These are phyloP conservation scores for Trametes sp. DNA, from an alignment of 1,284 basidiomycete species.

Conservation along the genomic window DNA sequence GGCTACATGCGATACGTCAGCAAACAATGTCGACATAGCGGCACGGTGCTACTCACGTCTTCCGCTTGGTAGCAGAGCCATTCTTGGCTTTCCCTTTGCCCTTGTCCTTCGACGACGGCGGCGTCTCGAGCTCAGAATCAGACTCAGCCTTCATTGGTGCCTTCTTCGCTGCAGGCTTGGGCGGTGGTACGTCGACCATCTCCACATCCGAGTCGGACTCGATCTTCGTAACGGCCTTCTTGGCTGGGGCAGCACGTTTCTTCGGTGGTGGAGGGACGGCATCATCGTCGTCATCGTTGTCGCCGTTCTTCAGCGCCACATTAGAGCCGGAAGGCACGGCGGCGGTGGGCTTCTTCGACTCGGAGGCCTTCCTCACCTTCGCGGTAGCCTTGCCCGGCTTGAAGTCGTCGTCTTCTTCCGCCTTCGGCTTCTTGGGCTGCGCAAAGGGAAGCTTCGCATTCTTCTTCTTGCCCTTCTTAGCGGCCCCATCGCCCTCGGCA, in stretches of 20 bases:
- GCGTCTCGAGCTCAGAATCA: constrained; percentile 39
- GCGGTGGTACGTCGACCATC: constrained; percentile 36
- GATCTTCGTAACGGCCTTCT: constrained; percentile 40
- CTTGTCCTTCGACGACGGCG: constrained; percentile 42
- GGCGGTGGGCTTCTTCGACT: constrained; percentile 40
- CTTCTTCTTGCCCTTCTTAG: constrained; percentile 76
- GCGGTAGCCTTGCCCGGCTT: constrained; percentile 71
- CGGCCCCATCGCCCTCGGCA: constrained; percentile 50
- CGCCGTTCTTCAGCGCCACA: constrained; percentile 40
- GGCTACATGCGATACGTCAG: constrained; percentile 32
- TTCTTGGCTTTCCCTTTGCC: constrained; percentile 48
- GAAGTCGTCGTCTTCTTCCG: constrained; percentile 73
- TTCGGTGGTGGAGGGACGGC: constrained; percentile 38
- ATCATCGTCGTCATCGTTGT: constrained; percentile 33
- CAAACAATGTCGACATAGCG: constrained; percentile 7
- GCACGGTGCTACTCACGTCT: constrained; percentile 50
- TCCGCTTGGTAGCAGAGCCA: constrained; percentile 53
- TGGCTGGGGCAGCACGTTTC: constrained; percentile 33
- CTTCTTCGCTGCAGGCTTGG: constrained; percentile 36
- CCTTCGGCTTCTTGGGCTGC: constrained; percentile 45
- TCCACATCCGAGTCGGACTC: constrained; percentile 52
- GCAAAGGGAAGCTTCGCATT: constrained; percentile 72
- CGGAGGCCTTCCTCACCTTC: constrained; percentile 46
- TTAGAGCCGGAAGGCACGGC: constrained; percentile 39
- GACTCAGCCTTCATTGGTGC: constrained; percentile 35